phyloP scores from a whole-genome alignment of 306 rosid genomes.

The Cucumis melo region DNA sequence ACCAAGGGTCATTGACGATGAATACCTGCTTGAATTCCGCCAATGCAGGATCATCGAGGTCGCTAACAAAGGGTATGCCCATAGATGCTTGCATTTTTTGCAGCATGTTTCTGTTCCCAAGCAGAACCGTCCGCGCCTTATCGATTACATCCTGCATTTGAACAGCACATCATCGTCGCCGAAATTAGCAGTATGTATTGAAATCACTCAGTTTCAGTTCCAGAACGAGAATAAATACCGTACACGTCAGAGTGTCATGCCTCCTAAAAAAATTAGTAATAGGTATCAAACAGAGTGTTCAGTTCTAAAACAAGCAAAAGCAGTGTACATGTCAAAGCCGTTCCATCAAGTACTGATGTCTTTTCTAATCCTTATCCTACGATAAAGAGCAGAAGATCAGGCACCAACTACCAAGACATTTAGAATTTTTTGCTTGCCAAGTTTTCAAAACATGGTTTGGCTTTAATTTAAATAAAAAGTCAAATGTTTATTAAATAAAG shows the following conservation, averaged over 20 bases:
- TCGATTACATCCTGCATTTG: conserved; percentile 71
- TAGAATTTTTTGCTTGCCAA: too few relatives aligned
- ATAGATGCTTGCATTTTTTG: conserved; percentile 60
- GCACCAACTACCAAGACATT: background rate
- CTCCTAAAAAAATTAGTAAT: background rate
- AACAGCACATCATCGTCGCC: background rate
- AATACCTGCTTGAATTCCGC: conserved; percentile 64
- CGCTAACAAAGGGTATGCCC: conserved; percentile 25
- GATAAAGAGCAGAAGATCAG: background rate
- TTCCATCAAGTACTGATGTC: background rate
- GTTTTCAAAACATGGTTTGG: too few relatives aligned
- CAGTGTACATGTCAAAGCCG: background rate
- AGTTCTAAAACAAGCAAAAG: background rate
- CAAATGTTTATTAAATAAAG: too few relatives aligned
- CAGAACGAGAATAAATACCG: background rate
- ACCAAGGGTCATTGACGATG: background rate
- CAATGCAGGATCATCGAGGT: conserved; percentile 51
- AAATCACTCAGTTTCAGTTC: background rate
- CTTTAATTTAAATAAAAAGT: too few relatives aligned
- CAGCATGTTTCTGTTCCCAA: conserved; percentile 54
- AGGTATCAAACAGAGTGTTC: background rate
- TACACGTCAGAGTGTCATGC: background rate
- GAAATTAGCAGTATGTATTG: background rate
- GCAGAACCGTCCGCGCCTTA: conserved; percentile 56
- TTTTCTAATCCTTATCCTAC: background rate